These are phyloP conservation scores for Retiboletus flavoniger DNA, from an alignment of 1,284 basidiomycete species.

Conservation along the genomic window DNA sequence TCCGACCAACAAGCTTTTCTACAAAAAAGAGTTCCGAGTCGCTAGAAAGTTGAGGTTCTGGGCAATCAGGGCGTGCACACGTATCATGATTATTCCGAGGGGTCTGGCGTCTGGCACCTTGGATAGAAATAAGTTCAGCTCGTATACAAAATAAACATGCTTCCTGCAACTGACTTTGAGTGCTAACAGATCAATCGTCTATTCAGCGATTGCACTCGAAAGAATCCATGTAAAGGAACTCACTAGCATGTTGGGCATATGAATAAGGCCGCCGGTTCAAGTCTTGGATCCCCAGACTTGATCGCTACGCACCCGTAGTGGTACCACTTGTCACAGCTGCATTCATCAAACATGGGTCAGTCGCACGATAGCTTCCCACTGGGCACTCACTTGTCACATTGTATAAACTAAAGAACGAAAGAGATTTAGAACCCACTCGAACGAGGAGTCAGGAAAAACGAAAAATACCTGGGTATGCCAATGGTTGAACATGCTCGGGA, in stretches of 20 bases:
- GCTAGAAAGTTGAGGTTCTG: conserved; percentile 7
- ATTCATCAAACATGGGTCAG: neutral
- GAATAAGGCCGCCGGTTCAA: conserved; percentile 24
- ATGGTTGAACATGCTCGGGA: conserved; percentile 12
- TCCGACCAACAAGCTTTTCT: conserved; percentile 36
- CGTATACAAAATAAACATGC: neutral
- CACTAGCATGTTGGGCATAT: conserved; percentile 34
- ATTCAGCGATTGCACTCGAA: conserved; percentile 5
- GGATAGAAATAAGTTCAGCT: neutral
- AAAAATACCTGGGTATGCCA: conserved; percentile 26
- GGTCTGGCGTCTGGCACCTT: conserved; percentile 17
- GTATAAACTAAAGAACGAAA: conserved; percentile 27
- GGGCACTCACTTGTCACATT: conserved; percentile 32
- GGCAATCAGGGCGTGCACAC: conserved; percentile 31
- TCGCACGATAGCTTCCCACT: neutral
- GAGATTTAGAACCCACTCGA: neutral
- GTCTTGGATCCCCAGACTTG: conserved; percentile 25
- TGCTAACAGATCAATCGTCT: conserved; percentile 5
- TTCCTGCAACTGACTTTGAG: conserved; percentile 13
- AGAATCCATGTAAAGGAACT: conserved; percentile 1
- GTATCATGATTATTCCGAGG: conserved; percentile 1
- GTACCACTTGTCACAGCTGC: conserved; percentile 38
- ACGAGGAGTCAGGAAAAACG: neutral
- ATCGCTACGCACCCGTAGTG: conserved; percentile 38
- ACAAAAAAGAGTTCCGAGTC: conserved; percentile 28